Evolutionary conservation across 2,329 filamentous ascomycete genomes (phyloP).

Genomic region (Talaromyces piceae): DNA sequence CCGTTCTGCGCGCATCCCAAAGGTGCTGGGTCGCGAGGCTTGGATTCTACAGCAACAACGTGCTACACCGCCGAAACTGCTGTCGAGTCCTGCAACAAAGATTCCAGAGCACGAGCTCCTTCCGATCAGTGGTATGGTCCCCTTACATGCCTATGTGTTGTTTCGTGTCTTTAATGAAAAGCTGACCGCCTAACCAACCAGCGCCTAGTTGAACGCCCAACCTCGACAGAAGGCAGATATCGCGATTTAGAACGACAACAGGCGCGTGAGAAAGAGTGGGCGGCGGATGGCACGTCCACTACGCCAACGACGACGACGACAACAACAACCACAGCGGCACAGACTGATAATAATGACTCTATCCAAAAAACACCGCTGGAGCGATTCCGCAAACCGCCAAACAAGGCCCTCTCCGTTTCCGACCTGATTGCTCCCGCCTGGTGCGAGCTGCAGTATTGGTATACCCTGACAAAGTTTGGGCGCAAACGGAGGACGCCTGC

Average conservation of each 20-base stretch:
- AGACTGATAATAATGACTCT: neutral
- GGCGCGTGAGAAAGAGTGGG: conserved; percentile 21
- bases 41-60: conserved; percentile 18
- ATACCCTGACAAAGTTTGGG: conserved; percentile 70
- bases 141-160: neutral
- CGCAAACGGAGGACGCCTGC: conserved; percentile 66
- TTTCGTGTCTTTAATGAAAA: conserved; percentile 13
- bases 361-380: conserved; percentile 56
- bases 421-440: conserved; percentile 84
- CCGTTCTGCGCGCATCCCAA: conserved; percentile 31
- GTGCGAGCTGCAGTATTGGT: conserved; percentile 94
- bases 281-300: too few species aligned
- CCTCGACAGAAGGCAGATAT: conserved; percentile 29
- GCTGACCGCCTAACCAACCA: conserved; percentile 54
- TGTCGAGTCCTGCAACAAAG: conserved; percentile 12
- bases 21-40: conserved; percentile 33
- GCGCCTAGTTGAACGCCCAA: conserved; percentile 53
- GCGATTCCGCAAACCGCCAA: conserved; percentile 69
- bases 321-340: neutral
- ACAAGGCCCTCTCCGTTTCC: conserved; percentile 75
- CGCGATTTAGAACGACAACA: conserved; percentile 24
- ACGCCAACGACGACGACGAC: too few species aligned
- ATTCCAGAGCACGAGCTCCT: conserved; percentile 15
- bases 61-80: conserved; percentile 14
- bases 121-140: conserved; percentile 24